phyloP scores from a whole-genome alignment of 352 stramenopile species.

The Phytophthora quininea region DNA sequence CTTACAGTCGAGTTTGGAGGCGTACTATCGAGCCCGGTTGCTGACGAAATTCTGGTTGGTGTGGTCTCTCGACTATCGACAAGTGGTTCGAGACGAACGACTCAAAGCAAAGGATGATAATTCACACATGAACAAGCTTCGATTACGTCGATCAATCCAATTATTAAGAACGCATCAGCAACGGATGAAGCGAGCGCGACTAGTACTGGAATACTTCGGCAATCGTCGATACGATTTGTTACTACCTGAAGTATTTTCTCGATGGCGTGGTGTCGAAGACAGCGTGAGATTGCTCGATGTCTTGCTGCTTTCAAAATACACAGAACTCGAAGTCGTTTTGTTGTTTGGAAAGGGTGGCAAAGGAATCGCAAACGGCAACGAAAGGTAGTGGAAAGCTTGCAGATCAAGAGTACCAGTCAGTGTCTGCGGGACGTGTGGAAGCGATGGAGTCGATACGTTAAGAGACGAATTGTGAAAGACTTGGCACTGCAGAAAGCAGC shows the following conservation, averaged over 20 bases:
- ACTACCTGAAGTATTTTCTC: conserved; percentile 28
- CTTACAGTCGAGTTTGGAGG: conserved; percentile 45
- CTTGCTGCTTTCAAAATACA: conserved; percentile 9
- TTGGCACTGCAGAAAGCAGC: conserved; percentile 6
- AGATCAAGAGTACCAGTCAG: conserved; percentile 4
- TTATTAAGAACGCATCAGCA: conserved; percentile 10
- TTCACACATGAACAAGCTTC: conserved; percentile 15
- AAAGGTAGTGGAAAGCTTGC: conserved; percentile 16
- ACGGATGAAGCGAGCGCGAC: conserved; percentile 30
- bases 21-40: conserved; percentile 56
- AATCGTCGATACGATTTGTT: conserved; percentile 37
- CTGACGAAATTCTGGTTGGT: conserved; percentile 69
- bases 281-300: conserved; percentile 6
- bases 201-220: conserved; percentile 47
- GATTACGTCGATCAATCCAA: conserved; percentile 21
- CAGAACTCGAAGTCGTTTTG: conserved; percentile 11
- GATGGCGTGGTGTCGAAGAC: conserved; percentile 23
- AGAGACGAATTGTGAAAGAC: conserved; percentile 11
- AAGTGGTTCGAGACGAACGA: conserved; percentile 3
- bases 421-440: conserved; percentile 21
- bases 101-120: background rate
- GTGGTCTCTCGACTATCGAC: conserved; percentile 59
- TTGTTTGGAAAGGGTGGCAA: conserved; percentile 17
- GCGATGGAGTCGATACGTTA: conserved; percentile 26
- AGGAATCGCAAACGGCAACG: conserved; percentile 23